Conservation (phyloP, 371 early-diverging fungal genomes). For the Mortierella sp. region DNA sequence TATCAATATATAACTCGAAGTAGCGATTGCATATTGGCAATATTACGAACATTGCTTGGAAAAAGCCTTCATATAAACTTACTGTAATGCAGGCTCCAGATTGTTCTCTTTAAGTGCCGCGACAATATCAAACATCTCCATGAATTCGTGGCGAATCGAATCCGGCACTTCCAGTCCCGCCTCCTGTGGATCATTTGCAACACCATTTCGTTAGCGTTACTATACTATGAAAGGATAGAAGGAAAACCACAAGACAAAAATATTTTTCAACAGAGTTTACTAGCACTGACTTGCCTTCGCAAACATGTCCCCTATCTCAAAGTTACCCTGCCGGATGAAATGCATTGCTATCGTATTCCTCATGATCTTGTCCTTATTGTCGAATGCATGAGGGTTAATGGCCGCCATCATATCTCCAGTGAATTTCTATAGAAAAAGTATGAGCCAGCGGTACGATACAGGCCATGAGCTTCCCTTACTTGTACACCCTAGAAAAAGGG, state of each 20-base stretch:
- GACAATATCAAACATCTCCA: conserved; percentile 70
- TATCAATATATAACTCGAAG: too few species aligned
- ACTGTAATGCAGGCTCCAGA: conserved; percentile 68
- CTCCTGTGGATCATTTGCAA: conserved; percentile 35
- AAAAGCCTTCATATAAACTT: conserved; percentile 13
- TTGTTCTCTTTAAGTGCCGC: conserved; percentile 58
- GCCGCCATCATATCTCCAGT: conserved; percentile 69
- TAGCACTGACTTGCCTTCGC: conserved; percentile 58
- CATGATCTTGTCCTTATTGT: conserved; percentile 69
- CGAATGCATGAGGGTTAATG: conserved; percentile 76
- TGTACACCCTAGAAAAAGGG: too few species aligned
- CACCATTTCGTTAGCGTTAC: neutral
- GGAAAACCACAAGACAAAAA: too few species aligned
- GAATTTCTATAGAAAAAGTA: conserved; percentile 60
- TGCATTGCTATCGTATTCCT: conserved; percentile 75
- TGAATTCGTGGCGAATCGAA: conserved; percentile 62
- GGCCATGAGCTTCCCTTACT: neutral
- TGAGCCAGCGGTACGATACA: neutral
- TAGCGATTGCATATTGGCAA: too few species aligned
- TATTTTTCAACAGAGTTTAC: too few species aligned
- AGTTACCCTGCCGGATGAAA: conserved; percentile 91
- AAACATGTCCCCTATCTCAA: conserved; percentile 76
- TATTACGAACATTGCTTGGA: too few species aligned
- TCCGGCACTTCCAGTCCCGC: conserved; percentile 56
- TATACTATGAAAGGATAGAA: too few species aligned